Base-by-base conservation (phyloP, 2,329 filamentous ascomycete species). In the Penicillium italicum region DNA sequence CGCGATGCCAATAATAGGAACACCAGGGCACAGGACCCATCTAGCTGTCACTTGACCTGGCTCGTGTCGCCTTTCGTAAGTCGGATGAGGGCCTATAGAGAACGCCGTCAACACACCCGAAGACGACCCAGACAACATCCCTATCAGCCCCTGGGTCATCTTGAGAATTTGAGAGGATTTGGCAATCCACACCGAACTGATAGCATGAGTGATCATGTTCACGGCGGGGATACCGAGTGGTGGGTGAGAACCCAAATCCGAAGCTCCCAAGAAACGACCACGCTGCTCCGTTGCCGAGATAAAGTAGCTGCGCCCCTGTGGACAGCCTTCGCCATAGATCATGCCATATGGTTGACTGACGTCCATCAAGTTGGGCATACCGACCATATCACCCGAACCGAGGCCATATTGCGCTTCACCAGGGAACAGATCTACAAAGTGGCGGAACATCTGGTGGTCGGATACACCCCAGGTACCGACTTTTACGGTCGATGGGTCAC, bases 11-110 rank as follows among this genome's bases (percentile, higher is more conserved):
- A 97, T 82, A 58, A 99, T 94, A 0, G 94, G 94, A 3, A 97
- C 91, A 38, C 94, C 94, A 3, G 94, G 94, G 67, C 91, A 91
- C 12, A 97, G 79, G 10, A 90, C 86, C 93, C 93, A 97, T 62
- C 88, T 89, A 33, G 90, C 89, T 37, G 90, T 96, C 62, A 94
- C 82, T 66, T 95, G 88, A 4, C 91, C 91, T 38, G 85, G 84
- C 36, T 81, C 79, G 60, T 87, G 84, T 54, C 87, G 82, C 51
- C 84, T 80, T 49, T 84, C 77, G 48, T 87, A 84, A 24, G 83
- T 71, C 48, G 77, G 77, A 67, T 82, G 80, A 14, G 77, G 78
- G 24, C 88, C 88, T 1, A 97, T 77, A 20, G 90, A 87, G 74
- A 94, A 97, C 0, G 90, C 82, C 0, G 90, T 89, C 38, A 97